phyloP scores from a whole-genome alignment of 148 eudicot species.

The Spergularia bocconei region DNA sequence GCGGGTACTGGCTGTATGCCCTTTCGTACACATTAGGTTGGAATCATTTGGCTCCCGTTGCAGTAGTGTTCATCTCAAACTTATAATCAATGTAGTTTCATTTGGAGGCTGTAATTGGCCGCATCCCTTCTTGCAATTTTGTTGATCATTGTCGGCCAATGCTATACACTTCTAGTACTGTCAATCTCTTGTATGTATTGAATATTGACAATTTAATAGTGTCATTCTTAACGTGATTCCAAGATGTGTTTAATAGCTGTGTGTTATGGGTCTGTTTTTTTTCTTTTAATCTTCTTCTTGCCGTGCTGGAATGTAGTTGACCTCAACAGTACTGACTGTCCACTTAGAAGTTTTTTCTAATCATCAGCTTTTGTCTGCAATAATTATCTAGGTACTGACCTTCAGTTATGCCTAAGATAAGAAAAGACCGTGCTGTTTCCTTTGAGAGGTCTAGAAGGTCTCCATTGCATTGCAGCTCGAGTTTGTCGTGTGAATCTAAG shows the following conservation, averaged over 20 bases:
- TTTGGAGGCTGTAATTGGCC: neutral
- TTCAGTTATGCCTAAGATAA: slow-evolving; percentile 63
- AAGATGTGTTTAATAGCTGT: neutral
- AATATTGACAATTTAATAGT: no score
- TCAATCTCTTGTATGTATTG: neutral
- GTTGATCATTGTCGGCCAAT: neutral
- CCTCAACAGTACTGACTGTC: neutral
- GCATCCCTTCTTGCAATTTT: neutral
- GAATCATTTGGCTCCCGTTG: no score
- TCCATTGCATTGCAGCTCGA: slow-evolving; percentile 57
- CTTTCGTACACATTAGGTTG: no score
- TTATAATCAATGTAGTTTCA: no score
- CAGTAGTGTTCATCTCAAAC: no score
- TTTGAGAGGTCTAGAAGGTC: slow-evolving; percentile 56
- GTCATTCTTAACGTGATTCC: neutral
- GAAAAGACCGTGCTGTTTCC: slow-evolving; percentile 62
- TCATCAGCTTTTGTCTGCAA: slow-evolving; percentile 14
- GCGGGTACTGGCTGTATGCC: neutral
- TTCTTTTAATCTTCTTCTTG: neutral
- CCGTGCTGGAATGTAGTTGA: neutral
- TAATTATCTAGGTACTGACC: slow-evolving; percentile 24
- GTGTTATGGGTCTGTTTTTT: neutral
- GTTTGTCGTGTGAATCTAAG: slow-evolving; percentile 38
- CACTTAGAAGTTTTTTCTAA: neutral
- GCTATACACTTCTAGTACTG: neutral